phyloP scores from a whole-genome alignment of 2,329 filamentous ascomycete species.

The Pyrenophora graminea region DNA sequence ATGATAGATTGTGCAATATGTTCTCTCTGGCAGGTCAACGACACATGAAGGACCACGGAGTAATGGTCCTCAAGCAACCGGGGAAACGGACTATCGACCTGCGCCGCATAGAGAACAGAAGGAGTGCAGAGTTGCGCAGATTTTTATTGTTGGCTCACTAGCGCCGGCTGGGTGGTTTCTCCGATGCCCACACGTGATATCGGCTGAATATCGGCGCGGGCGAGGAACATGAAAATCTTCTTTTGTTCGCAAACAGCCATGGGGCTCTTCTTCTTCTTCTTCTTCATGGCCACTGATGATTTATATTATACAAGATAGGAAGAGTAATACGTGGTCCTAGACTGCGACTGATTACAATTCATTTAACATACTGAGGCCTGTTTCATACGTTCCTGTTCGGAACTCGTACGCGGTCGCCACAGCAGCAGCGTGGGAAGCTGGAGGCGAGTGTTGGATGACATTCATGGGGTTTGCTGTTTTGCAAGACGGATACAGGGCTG shows the following conservation, averaged over 20 bases:
- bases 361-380: slow-evolving; percentile 28
- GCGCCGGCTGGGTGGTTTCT: slow-evolving; percentile 5
- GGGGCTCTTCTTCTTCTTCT: not conserved
- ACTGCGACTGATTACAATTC: slow-evolving; percentile 25
- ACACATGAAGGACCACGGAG: slow-evolving; percentile 66
- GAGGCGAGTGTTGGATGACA: slow-evolving; percentile 15
- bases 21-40: slow-evolving; percentile 73
- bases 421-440: slow-evolving; percentile 7
- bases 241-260: not conserved
- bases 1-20: slow-evolving; percentile 70
- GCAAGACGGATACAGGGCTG: slow-evolving; percentile 13
- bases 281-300: slow-evolving; percentile 46
- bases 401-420: slow-evolving; percentile 1
- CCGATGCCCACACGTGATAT: slow-evolving; percentile 3
- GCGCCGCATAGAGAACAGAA: slow-evolving; percentile 79
- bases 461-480: slow-evolving; percentile 9
- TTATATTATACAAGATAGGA: slow-evolving; percentile 21
- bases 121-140: slow-evolving; percentile 27
- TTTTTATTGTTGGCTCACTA: slow-evolving; percentile 27
- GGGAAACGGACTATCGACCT: slow-evolving; percentile 68
- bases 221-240: slow-evolving; percentile 1
- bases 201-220: slow-evolving; percentile 7
- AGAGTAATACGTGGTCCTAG: slow-evolving; percentile 14
- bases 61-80: slow-evolving; percentile 71
- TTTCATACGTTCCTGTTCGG: slow-evolving; percentile 5